Base-by-base conservation (phyloP, 2,329 filamentous ascomycete genomes). In the Fusarium tricinctum region DNA sequence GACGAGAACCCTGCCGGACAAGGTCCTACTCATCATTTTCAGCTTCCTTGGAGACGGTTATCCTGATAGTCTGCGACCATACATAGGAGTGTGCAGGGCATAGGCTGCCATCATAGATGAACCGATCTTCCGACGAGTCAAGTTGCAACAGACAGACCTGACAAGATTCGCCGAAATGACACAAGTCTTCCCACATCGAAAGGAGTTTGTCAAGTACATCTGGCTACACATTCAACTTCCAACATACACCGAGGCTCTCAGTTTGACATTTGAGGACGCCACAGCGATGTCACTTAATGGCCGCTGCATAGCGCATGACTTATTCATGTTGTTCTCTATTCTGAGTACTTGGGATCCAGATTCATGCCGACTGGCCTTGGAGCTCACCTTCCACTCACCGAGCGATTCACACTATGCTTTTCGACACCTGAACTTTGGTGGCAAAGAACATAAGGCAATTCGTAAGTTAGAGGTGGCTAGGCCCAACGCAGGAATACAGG, bases 161-260 rank as follows among this genome's bases (percentile, higher is more conserved):
- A 15, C 19, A 20, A 48, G 13, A 4, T 14, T 48, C 7, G 14
- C 8, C 13, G 10, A 20, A 8, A 32, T 33, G 42, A 8, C 28
- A 15, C 30, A 19, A 23, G 15, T 23, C 15, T 15, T 23, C 6
- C 10, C n/a, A 19, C 20, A 14, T 26, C n/a, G n/a, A 12, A 32
- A 22, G 20, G 12, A 33, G 15, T 7, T 26, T 7, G 19, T 54
- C 15, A 19, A 48, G 14, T 22, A 22, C 14, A 19, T 54, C 8
- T 54, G 51, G n/a, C 42, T 28, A 28, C n/a, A 28, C 42, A 48
- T 48, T 28, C 17, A 38, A 6, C 30, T 47, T 46, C 28, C 20
- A n/a, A 15, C 4, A 15, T 23, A 22, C 20, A 30, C 28, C 28
- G 28, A 30, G 28, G 28, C 28, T 30, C 28, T 30, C 28, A 26